A percentile compares a stretch with the other conserved stretches of the same genome.
phyloP scores from a whole-genome alignment of 2,329 filamentous ascomycete species.

The Fusarium sp. region DNA sequence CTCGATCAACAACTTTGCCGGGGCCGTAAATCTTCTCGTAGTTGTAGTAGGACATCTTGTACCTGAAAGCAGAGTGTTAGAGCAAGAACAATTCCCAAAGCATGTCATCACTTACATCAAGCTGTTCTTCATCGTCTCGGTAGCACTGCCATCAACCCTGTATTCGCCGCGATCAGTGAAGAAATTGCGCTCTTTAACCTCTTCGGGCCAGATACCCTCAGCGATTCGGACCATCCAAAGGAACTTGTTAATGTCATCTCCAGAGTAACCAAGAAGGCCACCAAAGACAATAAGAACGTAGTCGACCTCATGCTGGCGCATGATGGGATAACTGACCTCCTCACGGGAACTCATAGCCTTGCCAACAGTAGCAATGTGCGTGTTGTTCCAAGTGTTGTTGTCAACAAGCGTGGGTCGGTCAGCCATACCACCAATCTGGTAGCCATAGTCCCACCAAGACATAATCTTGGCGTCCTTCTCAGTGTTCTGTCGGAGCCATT shows the following conservation, averaged over 20 bases:
- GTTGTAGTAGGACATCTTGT: slow-evolving; percentile 99
- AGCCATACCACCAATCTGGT: slow-evolving; percentile 99
- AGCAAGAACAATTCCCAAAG: neutral
- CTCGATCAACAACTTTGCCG: slow-evolving; percentile 90
- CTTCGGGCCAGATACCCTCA: slow-evolving; percentile 99
- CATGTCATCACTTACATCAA: slow-evolving; percentile 81
- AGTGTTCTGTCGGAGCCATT: slow-evolving; percentile 99
- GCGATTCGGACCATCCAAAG: slow-evolving; percentile 99
- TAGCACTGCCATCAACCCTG: slow-evolving; percentile 91
- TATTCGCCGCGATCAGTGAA: slow-evolving; percentile 96
- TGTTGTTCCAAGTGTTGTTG: slow-evolving; percentile 99
- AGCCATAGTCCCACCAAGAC: slow-evolving; percentile 99
- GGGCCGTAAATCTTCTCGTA: slow-evolving; percentile 91
- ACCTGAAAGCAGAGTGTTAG: slow-evolving; percentile 69
- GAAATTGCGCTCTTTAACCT: slow-evolving; percentile 96
- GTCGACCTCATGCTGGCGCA: slow-evolving; percentile 98
- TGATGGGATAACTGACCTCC: slow-evolving; percentile 98
- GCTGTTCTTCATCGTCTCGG: slow-evolving; percentile 98
- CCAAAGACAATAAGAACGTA: slow-evolving; percentile 99
- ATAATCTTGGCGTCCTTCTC: slow-evolving; percentile 96
- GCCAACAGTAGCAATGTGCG: slow-evolving; percentile 97
- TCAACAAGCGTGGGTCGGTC: slow-evolving; percentile 96
- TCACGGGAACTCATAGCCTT: slow-evolving; percentile 99
- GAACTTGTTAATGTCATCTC: slow-evolving; percentile 99
- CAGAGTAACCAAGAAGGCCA: slow-evolving; percentile 94